Conservation (phyloP, 768 basidiomycete genomes). For the Suillus cothurnatus region DNA sequence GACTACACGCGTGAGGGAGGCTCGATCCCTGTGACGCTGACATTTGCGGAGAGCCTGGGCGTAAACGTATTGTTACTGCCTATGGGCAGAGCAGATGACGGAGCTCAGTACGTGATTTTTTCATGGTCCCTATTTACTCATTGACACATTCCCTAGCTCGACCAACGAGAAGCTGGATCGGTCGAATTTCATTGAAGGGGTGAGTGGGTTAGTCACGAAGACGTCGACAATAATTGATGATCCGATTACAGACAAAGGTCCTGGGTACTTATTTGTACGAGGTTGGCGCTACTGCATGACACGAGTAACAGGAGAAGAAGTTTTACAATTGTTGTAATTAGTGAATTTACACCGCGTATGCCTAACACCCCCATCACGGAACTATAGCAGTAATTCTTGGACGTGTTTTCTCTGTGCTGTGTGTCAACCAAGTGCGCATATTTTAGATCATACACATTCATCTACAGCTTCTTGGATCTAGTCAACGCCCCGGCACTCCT, state of each 20-base stretch:
- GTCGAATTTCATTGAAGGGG: slow-evolving; percentile 87
- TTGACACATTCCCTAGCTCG: slow-evolving; percentile 48
- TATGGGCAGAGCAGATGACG: slow-evolving; percentile 94
- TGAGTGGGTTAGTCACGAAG: slow-evolving; percentile 36
- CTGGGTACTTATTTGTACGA: slow-evolving; percentile 36
- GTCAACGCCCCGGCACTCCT: background rate
- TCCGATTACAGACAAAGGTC: slow-evolving; percentile 30
- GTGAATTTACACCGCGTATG: background rate
- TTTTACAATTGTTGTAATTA: background rate
- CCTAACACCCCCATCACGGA: background rate
- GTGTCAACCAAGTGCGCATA: background rate
- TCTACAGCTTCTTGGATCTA: background rate
- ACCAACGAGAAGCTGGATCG: slow-evolving; percentile 95
- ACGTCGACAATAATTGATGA: slow-evolving; percentile 4
- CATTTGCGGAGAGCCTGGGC: slow-evolving; percentile 85
- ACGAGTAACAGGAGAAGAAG: background rate
- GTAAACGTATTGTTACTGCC: slow-evolving; percentile 90
- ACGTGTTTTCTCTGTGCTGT: background rate
- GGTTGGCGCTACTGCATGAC: slow-evolving; percentile 25
- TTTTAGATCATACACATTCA: background rate
- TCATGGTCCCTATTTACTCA: background rate
- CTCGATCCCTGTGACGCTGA: slow-evolving; percentile 91
- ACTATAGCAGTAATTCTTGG: background rate
- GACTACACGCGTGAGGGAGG: slow-evolving; percentile 92
- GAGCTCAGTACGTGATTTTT: slow-evolving; percentile 71